Evolutionary conservation across 805 yeast genomes (phyloP), one percentile per base, ranked within the genome.

Genomic region (Ogataea siamensis): DNA sequence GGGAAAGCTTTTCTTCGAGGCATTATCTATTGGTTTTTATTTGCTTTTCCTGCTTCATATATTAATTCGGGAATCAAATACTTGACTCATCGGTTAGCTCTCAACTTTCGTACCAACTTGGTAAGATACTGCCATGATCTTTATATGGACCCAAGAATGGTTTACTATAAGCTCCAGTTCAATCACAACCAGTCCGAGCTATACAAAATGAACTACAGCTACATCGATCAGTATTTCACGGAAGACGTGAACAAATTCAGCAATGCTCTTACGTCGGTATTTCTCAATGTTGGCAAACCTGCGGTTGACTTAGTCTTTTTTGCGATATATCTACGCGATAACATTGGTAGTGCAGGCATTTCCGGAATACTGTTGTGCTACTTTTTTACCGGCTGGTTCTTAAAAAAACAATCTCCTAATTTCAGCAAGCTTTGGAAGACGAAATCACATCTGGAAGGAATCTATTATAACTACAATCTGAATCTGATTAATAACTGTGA

Each of bases 1-100:
- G 87, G 88, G 13, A 73, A 68, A 48, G 80, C 81, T 37, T 89
- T 89, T 51, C 59, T 79, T 27, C 68, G 85, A 42, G 96, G 89
- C 58, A 68, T 89, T 59, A 73, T 78, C 7, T 83, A 84, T 60
- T 89, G 97, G 97, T 76, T 89, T 42, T 63, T 85, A 43, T 80
- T 89, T 55, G 96, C 96, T 1, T 78, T 89, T 45, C 98, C 98
- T 2, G 95, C 96, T 0, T 80, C 93, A 3, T 89, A 87, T 60
- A 84, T 96, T 21, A 89, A 89, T 61, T 83, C 95, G 32, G 88
- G 91, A 41, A 89, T 89, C 56, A 85, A 83, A 56, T 86, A 75
- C 53, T 64, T 89, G 50, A 85, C 88, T 38, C 76, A 81, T 53
- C 73, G 86, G 50, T 66, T 89, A 42, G 78, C 95, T 9, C 70